Base-by-base conservation (phyloP, 768 basidiomycete genomes). In the Boletus rubropictus region DNA sequence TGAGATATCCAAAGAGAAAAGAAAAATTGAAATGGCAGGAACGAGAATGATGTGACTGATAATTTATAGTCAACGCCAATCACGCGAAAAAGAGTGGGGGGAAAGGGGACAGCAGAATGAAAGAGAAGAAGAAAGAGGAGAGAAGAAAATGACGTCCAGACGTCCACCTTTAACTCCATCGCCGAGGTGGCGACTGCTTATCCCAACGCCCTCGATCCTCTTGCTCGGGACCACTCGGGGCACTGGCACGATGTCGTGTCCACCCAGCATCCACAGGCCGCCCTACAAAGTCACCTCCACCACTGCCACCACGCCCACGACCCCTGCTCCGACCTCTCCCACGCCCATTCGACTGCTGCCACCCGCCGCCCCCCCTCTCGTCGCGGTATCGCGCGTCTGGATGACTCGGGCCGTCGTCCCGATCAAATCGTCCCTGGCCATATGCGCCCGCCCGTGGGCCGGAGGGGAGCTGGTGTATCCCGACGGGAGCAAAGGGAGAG, bases 261-360 rank as follows among this genome's bases (percentile, higher is more conserved):
- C 64, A 57, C 20, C 72, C 67, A 17, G 60, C 58, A 55, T 85
- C 83, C 15, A 75, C 66, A 29, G 78, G 66, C 34, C 71, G 58
- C 34, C 68, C 70, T 25, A 61, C 55, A 31, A 68, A 57, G 12
- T 65, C 61, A 3, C 59, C 49, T 4, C 46, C 43, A 6, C 52
- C 35, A n/a, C 48, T 45, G 4, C 49, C 18, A 17, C 50, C 39
- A 22, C 64, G 51, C 12, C 66, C 63, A 29, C 64, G 54, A 1
- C 65, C 58, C 5, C 69, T 42, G 2, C 63, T 58, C 3, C 68
- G 40, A 7, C 70, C 66, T 29, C 67, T 46, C 0, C 70, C 70
- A 8, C 69, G 63, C 6, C 68, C 66, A 20, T 64, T 63, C 12
- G 49, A 8, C 7, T 46, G 34, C 18, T 62, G 60, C 58, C 66